phyloP scores from a whole-genome alignment of 2,329 filamentous ascomycete genomes.

The Aspergillus alliaceus region DNA sequence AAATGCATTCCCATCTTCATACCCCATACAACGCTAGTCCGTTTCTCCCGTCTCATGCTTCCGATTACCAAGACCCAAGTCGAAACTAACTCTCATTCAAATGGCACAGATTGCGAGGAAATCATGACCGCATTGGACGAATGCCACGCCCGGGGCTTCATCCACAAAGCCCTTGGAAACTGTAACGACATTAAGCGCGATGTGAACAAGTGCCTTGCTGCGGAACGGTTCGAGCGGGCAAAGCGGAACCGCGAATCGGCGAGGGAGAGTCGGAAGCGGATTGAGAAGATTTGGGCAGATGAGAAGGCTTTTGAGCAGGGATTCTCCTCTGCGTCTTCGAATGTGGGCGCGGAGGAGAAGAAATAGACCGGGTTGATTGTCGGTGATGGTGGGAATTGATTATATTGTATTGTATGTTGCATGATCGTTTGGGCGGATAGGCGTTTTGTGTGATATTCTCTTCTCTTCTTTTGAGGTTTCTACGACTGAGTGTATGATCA shows the following conservation, averaged over 20 bases:
- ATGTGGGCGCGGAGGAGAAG: slow-evolving; percentile 4
- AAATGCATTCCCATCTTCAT: slow-evolving; percentile 96
- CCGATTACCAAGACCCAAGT: not conserved
- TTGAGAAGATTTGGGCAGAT: slow-evolving; percentile 77
- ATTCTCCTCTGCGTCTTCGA: not conserved
- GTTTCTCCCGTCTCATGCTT: slow-evolving; percentile 22
- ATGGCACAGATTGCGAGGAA: slow-evolving; percentile 77
- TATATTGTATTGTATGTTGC: slow-evolving; percentile 3
- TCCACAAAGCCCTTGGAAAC: slow-evolving; percentile 86
- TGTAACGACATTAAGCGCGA: slow-evolving; percentile 84
- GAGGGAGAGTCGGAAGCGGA: slow-evolving; percentile 67
- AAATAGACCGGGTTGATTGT: not conserved
- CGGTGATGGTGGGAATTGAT: not conserved
- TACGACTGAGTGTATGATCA: not conserved
- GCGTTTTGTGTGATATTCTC: not conserved
- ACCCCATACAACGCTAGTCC: slow-evolving; percentile 87
- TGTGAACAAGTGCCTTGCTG: slow-evolving; percentile 81
- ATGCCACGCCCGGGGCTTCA: slow-evolving; percentile 88
- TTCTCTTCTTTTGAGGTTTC: not conserved
- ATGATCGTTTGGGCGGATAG: not conserved
- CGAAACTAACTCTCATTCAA: slow-evolving; percentile 1
- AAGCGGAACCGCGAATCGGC: slow-evolving; percentile 71
- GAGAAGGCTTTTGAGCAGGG: slow-evolving; percentile 31
- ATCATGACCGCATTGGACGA: slow-evolving; percentile 92
- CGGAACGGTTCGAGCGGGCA: slow-evolving; percentile 76